phyloP scores from a whole-genome alignment of 257 asterid genomes.

The Eucommia ulmoides region DNA sequence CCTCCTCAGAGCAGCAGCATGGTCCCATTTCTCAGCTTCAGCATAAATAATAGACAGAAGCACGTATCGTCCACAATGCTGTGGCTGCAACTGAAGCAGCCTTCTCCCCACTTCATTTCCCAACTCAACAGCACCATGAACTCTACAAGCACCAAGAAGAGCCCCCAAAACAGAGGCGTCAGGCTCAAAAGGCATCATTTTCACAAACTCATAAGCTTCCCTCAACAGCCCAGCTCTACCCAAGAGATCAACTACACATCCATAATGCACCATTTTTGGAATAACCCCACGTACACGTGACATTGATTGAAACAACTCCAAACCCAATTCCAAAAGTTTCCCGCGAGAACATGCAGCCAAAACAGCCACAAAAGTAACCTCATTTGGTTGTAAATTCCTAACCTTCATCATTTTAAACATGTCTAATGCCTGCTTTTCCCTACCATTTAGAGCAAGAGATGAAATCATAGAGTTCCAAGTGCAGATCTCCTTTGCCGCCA shows the following conservation, averaged over 20 bases:
- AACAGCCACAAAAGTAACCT: constrained; percentile 59
- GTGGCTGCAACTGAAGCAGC: constrained; percentile 48
- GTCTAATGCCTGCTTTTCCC: constrained; percentile 51
- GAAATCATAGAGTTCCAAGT: constrained; percentile 90
- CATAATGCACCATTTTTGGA: constrained; percentile 80
- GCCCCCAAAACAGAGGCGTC: constrained; percentile 77
- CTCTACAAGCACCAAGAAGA: constrained; percentile 70
- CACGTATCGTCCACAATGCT: constrained; percentile 56
- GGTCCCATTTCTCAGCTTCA: constrained; percentile 62
- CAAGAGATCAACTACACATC: constrained; percentile 79
- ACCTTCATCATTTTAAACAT: constrained; percentile 47
- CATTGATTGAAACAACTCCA: constrained; percentile 51
- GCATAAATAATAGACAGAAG: constrained; percentile 66
- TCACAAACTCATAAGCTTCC: constrained; percentile 55
- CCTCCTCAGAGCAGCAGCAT: constrained; percentile 57
- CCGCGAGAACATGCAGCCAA: constrained; percentile 71
- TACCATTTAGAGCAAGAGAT: constrained; percentile 58
- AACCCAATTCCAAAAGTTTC: constrained; percentile 38
- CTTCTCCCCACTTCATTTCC: constrained; percentile 52
- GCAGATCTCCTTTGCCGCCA: constrained; percentile 47
- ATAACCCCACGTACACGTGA: constrained; percentile 21
- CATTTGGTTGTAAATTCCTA: constrained; percentile 30
- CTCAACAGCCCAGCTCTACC: constrained; percentile 63
- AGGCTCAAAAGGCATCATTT: constrained; percentile 65
- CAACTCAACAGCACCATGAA: constrained; percentile 58